Evolutionary conservation across 2,329 filamentous ascomycete genomes (phyloP).

Genomic region (Aspergillus sp.): DNA sequence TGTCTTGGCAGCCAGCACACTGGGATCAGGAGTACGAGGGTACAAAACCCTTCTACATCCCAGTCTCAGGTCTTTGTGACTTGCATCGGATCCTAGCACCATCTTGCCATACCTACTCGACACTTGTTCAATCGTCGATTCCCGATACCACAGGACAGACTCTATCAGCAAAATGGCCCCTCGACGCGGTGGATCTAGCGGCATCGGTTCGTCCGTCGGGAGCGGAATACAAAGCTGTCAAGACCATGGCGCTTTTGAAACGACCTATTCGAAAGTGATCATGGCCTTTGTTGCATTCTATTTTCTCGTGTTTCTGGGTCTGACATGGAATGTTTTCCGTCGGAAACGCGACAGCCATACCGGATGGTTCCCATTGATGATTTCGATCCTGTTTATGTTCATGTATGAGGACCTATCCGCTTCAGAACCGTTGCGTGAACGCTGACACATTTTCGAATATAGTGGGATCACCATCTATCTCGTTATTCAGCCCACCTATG

Average conservation of each 20-base stretch:
- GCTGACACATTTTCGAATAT: background rate
- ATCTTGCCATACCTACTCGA: no score
- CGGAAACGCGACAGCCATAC: background rate
- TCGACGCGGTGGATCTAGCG: background rate
- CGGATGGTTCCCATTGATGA: background rate
- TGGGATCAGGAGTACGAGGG: no score
- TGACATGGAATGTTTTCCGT: background rate
- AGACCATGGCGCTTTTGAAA: background rate
- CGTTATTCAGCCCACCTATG: background rate
- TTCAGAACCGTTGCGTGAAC: background rate
- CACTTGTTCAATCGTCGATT: no score
- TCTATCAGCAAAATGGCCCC: background rate
- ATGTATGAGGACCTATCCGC: background rate
- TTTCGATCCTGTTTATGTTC: background rate
- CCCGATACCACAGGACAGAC: no score
- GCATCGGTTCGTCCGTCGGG: background rate
- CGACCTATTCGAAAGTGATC: background rate
- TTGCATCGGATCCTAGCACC: no score
- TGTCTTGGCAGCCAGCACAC: no score
- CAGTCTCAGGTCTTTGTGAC: no score
- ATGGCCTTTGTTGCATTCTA: background rate
- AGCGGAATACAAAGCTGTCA: background rate
- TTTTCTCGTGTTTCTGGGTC: background rate
- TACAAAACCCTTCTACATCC: no score
- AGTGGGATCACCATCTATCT: background rate